Evolutionary conservation across 495 filamentous ascomycete genomes (phyloP), one percentile per base, ranked within the genome.

Genomic region (Penicillium maclennaniae): DNA sequence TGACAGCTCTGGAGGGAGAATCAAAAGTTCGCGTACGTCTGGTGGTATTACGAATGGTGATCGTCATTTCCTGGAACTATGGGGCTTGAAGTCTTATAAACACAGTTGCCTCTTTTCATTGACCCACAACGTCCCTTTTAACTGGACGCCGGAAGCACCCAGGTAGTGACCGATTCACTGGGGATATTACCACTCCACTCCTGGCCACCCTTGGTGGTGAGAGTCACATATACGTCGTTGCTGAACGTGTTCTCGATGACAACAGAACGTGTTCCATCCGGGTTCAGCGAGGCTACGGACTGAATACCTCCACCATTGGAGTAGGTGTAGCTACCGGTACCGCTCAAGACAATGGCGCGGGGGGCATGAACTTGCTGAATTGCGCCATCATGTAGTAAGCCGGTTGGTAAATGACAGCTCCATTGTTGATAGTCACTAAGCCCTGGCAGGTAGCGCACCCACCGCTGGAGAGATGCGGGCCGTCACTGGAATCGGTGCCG

Each of bases 301-400:
- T 82, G 76, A 15, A 79, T 31, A 16, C 74, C 77, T 12, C 51
- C 53, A 27, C 72, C 71, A 43, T 58, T 65, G 4, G 61, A 60
- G 54, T 77, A 77, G 10, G 71, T 76, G 43, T 75, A 78, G 49
- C 75, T 79, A 0, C 78, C 77, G 7, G 60, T 68, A 7, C 73
- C 75, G 62, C 54, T 62, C 9, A 81, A 58, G 31, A 80, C 68
- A 14, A 67, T 66, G 0, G 79, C 76, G 36, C 77, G 15, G 67
- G 68, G 16, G 76, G 73, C 51, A 83, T 81, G 56, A 80, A 83
- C 59, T 76, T 79, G 60, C 73, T 78, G 60, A 78, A 80, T 52
- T 83, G 80, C 12, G 76, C 78, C 42, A 83, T 70, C 70, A 78
- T 79, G 47, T 82, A 82, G 60, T 82, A 82, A 39, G 79, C 78